Evolutionary conservation across 2,329 filamentous ascomycete genomes (phyloP).

Genomic region (Pseudocercospora pini-densiflorae): DNA sequence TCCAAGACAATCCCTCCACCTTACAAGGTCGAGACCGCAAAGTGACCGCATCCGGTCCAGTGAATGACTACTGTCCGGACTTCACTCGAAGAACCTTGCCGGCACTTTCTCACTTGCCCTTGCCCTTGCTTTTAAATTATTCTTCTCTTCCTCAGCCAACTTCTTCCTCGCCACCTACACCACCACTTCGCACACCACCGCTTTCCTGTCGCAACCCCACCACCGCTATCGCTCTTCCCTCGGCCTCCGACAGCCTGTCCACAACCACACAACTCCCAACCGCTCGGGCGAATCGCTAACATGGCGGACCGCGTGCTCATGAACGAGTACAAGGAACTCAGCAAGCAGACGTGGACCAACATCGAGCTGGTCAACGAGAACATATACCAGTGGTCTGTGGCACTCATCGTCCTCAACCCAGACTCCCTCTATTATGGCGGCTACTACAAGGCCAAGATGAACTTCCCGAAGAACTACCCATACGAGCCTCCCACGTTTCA

Average conservation of each 20-base stretch:
- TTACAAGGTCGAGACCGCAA: background rate
- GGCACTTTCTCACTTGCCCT: background rate
- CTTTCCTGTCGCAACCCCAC: background rate
- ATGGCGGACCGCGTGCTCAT: slow-evolving; percentile 79
- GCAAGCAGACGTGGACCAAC: slow-evolving; percentile 91
- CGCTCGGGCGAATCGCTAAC: slow-evolving; percentile 6
- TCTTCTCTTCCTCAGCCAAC: slow-evolving; percentile 7
- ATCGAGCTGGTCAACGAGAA: slow-evolving; percentile 85
- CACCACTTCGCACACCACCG: background rate
- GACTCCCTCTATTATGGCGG: slow-evolving; percentile 91
- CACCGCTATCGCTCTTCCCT: slow-evolving; percentile 8
- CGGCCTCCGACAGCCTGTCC: background rate
- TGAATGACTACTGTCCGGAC: background rate
- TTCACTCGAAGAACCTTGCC: slow-evolving; percentile 7
- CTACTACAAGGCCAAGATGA: slow-evolving; percentile 91
- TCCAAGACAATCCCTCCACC: background rate
- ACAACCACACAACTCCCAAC: background rate
- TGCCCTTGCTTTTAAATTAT: slow-evolving; percentile 5
- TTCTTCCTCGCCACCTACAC: background rate
- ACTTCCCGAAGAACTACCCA: slow-evolving; percentile 86
- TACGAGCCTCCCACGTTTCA: slow-evolving; percentile 88
- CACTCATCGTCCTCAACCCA: slow-evolving; percentile 88
- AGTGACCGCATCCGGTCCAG: background rate
- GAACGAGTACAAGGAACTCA: slow-evolving; percentile 81
- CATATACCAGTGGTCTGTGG: slow-evolving; percentile 84